A percentile compares a stretch with the other conserved stretches of the same genome.
phyloP scores from a whole-genome alignment of 2,329 filamentous ascomycete genomes.

The Clonostachys solani region DNA sequence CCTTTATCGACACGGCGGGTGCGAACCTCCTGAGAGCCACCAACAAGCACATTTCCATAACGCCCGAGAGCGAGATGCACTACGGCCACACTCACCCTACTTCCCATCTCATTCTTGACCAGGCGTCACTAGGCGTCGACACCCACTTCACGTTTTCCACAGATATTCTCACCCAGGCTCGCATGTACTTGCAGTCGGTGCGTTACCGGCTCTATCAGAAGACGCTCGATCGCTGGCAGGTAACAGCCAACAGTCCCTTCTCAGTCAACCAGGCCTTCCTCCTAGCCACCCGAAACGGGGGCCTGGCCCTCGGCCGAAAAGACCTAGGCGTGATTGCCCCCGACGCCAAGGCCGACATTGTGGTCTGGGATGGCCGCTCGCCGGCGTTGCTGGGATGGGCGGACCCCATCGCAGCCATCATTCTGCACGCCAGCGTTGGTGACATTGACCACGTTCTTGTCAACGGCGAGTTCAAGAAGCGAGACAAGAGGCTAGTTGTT shows the following conservation, averaged over 20 bases:
- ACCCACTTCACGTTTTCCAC: slow-evolving; percentile 46
- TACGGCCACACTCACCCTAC: slow-evolving; percentile 47
- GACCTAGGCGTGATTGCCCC: slow-evolving; percentile 44
- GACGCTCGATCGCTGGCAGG: slow-evolving; percentile 29
- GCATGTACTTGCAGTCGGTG: slow-evolving; percentile 44
- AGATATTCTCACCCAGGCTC: slow-evolving; percentile 44
- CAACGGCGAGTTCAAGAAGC: slow-evolving; percentile 42
- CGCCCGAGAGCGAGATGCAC: slow-evolving; percentile 55
- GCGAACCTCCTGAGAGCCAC: slow-evolving; percentile 35
- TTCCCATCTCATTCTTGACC: slow-evolving; percentile 39
- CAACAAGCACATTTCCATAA: slow-evolving; percentile 52
- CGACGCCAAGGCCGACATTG: slow-evolving; percentile 50
- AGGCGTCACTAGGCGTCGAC: slow-evolving; percentile 48
- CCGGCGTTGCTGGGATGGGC: slow-evolving; percentile 48
- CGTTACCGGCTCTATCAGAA: slow-evolving; percentile 17
- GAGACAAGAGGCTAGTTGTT: slow-evolving; percentile 28
- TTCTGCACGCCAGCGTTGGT: slow-evolving; percentile 48
- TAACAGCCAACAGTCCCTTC: slow-evolving; percentile 46
- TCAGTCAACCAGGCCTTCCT: slow-evolving; percentile 49
- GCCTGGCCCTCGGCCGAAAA: slow-evolving; percentile 40
- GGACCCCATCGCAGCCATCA: slow-evolving; percentile 51
- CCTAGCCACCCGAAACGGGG: slow-evolving; percentile 48
- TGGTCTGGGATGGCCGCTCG: slow-evolving; percentile 45
- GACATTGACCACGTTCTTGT: slow-evolving; percentile 48
- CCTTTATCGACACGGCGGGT: slow-evolving; percentile 33